Percentiles rank a stretch among this genome's conserved stretches.
phyloP scores from a whole-genome alignment of 2,329 filamentous ascomycete genomes.

The Colletotrichum agaves region DNA sequence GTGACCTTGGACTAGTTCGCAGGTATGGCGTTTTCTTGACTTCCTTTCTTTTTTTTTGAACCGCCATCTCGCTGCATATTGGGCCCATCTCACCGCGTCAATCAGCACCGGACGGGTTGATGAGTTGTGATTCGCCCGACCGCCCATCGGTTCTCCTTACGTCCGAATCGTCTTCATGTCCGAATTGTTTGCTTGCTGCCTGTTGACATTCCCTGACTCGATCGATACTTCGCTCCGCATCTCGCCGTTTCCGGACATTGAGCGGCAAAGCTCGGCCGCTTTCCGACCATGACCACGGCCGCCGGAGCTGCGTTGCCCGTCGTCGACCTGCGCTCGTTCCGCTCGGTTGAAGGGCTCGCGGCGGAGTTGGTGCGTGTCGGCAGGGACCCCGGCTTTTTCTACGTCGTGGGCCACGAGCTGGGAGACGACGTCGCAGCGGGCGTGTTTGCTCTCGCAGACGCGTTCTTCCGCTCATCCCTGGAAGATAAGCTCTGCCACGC shows the following conservation, averaged over 20 bases:
- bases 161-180: not conserved
- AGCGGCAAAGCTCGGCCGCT: no score
- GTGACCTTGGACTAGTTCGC: not conserved
- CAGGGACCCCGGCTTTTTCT: constrained; percentile 38
- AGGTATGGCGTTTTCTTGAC: not conserved
- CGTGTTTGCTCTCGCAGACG: constrained; percentile 30
- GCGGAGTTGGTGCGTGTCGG: constrained; percentile 37
- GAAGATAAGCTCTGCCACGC: constrained; percentile 17
- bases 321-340: constrained; percentile 27
- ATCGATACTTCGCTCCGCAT: not conserved
- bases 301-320: constrained; percentile 24
- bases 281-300: constrained; percentile 18
- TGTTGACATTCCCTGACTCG: not conserved
- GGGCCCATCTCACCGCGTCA: not conserved
- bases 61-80: not conserved
- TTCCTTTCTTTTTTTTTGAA: not conserved
- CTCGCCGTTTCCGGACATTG: not conserved
- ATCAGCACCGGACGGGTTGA: not conserved
- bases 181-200: not conserved
- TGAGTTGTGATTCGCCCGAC: not conserved
- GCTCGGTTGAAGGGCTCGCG: constrained; percentile 21
- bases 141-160: not conserved
- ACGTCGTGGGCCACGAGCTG: constrained; percentile 35
- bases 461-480: constrained; percentile 28
- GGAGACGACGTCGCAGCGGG: constrained; percentile 31